Conservation (phyloP, 768 basidiomycete genomes). For the Tephrocybe sp. region DNA sequence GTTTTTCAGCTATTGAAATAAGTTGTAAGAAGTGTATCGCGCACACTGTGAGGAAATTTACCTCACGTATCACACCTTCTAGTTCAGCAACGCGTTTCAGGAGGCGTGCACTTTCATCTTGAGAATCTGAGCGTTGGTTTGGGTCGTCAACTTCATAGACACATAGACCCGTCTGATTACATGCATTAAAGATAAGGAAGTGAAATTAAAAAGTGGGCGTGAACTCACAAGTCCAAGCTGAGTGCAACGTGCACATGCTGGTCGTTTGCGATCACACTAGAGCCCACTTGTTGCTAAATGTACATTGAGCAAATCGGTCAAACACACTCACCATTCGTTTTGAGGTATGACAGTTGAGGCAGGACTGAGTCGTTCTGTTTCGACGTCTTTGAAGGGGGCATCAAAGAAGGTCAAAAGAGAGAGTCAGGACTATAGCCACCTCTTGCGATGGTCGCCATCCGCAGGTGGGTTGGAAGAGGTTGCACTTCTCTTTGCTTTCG, state of each 20-base stretch:
- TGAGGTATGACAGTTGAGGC: conserved; percentile 71
- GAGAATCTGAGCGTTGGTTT: conserved; percentile 48
- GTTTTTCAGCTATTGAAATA: conserved; percentile 55
- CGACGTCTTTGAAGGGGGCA: conserved; percentile 41
- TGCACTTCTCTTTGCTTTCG: conserved; percentile 28
- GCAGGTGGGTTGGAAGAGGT: conserved; percentile 30
- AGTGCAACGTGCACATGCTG: conserved; percentile 49
- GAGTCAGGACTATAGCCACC: conserved; percentile 22
- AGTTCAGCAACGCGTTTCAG: conserved; percentile 79
- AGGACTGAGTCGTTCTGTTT: conserved; percentile 74
- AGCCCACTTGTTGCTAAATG: conserved; percentile 11
- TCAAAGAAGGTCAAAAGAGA: not conserved
- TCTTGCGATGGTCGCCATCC: conserved; percentile 56
- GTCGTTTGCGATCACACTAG: conserved; percentile 50
- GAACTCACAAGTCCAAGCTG: conserved; percentile 47
- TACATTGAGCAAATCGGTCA: not conserved
- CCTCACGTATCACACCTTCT: conserved; percentile 83
- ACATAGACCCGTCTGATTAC: conserved; percentile 71
- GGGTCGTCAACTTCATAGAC: conserved; percentile 85
- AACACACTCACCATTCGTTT: conserved; percentile 61
- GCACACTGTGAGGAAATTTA: conserved; percentile 25
- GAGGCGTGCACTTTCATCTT: conserved; percentile 66
- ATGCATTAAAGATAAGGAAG: not conserved
- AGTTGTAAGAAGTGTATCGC: conserved; percentile 33
- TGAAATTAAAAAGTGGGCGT: not conserved